Conservation (phyloP, 139 green algal species). For the Coccomyxa sp. region DNA sequence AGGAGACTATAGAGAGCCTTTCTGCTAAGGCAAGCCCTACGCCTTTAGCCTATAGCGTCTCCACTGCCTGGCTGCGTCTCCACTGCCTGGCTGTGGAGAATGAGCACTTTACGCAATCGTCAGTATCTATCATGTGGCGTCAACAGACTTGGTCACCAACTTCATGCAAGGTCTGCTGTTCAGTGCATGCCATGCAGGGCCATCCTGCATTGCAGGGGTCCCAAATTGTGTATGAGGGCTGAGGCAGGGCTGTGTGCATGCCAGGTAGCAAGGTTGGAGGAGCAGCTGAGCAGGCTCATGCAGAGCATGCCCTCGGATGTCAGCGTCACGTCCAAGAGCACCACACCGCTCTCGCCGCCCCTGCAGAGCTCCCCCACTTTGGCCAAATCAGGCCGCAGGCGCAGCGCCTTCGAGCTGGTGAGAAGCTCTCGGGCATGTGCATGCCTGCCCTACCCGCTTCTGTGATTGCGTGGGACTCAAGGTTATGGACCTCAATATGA, state of each 20-base stretch:
- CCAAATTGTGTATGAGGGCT: background rate
- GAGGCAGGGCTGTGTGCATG: background rate
- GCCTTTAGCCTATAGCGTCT: too few species aligned
- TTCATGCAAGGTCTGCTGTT: too few species aligned
- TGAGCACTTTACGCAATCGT: too few species aligned
- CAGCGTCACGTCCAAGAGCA: background rate
- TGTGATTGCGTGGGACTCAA: too few species aligned
- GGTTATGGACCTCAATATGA: too few species aligned
- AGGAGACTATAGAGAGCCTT: background rate
- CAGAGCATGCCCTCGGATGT: background rate
- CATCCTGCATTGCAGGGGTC: background rate
- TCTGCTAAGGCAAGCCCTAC: background rate
- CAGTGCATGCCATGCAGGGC: background rate
- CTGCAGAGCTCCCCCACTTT: background rate
- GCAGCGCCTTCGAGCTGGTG: constrained; percentile 5
- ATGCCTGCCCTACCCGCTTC: too few species aligned
- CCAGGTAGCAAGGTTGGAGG: background rate
- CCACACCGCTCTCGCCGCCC: background rate
- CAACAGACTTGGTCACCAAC: too few species aligned
- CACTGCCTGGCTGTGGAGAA: too few species aligned
- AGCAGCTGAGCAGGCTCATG: background rate
- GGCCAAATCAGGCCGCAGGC: background rate
- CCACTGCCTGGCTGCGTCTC: too few species aligned
- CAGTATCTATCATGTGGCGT: too few species aligned
- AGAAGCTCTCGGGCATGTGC: too few species aligned